Evolutionary conservation across 345 rosid genomes (phyloP), one percentile per base, ranked within the genome.

Genomic region (Eucalyptus tenuipes): DNA sequence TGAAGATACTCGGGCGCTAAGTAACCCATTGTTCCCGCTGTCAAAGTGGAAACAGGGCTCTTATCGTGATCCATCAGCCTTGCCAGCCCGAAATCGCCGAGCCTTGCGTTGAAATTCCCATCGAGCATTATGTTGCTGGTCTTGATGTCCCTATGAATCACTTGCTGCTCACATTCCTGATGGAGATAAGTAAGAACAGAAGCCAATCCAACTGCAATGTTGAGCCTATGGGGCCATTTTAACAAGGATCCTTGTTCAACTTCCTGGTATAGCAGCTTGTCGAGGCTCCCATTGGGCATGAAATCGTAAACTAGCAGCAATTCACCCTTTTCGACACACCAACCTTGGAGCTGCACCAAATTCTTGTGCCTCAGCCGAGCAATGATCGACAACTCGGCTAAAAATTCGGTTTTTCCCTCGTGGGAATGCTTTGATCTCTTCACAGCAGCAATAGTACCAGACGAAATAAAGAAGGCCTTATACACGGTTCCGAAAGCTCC

Each of bases 1-100:
- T 98, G 99, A 79, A 97, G 97, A 91, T 98, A 98, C 94, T 98
- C 99, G 15, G 99, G 99, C 85, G 99, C 99, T 5, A 98, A 92
- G 92, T 98, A 98, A 10, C 99, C 99, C 99, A 98, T 96, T 3
- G 99, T 96, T 86, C 99, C 99, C 1, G 99, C 99, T 7, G 99
- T 98, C 4, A 98, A 96, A 3, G 99, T 98, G 1, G 99, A 96
- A 68, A 97, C 96, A 3, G 99, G 99, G 89, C 99, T 98, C 89
- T 97, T 96, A 57, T 96, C 96, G 17, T 96, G 99, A 89, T 98
- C 99, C 91, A 95, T 97, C 15, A 98, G 94, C 92, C 99, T 96
- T 11, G 99, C 99, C 66, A 98, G 90, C 87, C 99, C 99, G 12
- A 98, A 98, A 91, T 98, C 99, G 3, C 99, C 99, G 0, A 98